These are phyloP conservation scores for Geotrichum siamense DNA, from an alignment of 1,139 yeast species.

Conservation along the genomic window DNA sequence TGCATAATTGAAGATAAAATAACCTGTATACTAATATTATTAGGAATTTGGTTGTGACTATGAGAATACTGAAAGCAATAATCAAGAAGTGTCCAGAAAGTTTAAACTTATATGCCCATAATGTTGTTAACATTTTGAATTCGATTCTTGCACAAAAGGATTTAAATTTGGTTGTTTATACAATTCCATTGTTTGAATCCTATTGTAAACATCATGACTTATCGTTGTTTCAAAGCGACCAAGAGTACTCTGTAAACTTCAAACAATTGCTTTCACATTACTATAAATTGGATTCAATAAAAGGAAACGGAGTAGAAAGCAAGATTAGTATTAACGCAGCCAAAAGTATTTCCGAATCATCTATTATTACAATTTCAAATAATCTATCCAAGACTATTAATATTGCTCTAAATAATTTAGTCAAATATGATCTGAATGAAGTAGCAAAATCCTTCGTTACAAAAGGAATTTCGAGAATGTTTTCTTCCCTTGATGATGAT, in stretches of 20 bases:
- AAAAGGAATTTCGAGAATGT: background rate
- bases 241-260: conserved; percentile 49
- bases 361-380: conserved; percentile 27
- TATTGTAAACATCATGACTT: conserved; percentile 63
- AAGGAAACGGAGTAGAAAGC: conserved; percentile 44
- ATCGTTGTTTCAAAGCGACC: conserved; percentile 66
- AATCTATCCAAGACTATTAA: background rate
- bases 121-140: conserved; percentile 37
- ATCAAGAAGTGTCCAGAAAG: conserved; percentile 75
- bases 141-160: conserved; percentile 47
- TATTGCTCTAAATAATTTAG: background rate
- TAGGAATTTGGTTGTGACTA: conserved; percentile 66
- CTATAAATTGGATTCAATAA: background rate
- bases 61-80: conserved; percentile 61
- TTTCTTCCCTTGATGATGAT: background rate
- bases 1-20: background rate
- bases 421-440: background rate
- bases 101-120: conserved; percentile 68
- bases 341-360: conserved; percentile 41
- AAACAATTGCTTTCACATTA: conserved; percentile 33
- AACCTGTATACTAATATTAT: background rate
- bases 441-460: background rate
- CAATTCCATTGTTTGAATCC: conserved; percentile 41
- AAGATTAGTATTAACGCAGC: conserved; percentile 42
- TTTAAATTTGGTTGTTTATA: conserved; percentile 48